Evolutionary conservation across 805 yeast species (phyloP), one percentile per base, ranked within the genome.

Genomic region (Wickerhamomyces kurtzmanii): DNA sequence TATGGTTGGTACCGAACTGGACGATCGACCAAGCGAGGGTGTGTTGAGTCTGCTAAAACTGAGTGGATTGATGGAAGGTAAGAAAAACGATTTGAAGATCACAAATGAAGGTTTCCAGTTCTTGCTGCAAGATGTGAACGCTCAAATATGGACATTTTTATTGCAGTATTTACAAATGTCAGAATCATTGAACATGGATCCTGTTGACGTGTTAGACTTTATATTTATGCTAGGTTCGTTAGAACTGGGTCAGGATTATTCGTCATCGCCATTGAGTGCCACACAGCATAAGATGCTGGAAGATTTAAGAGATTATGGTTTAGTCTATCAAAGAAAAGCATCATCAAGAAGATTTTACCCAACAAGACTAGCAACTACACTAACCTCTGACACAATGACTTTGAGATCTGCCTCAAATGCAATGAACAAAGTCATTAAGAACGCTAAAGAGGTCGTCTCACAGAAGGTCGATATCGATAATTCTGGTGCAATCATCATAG

Each of bases 81-180:
- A 40, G 12, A 42, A 49, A 1, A 47, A 55, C 29, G 43, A 60
- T 37, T 57, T 84, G 51, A 62, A 69, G 27, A 91, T 91, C 47
- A 89, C 98, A 2, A 82, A 85, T 40, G 71, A 75, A 23, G 98
- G 98, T 12, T 91, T 91, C 54, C 98, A 91, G 57, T 91, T 91
- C 45, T 56, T 91, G 35, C 59, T 91, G 24, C 98, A 89, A 53
- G 96, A 87, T 43, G 82, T 82, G 15, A 86, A 85, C 49, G 80
- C 94, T 0, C 98, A 91, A 53, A 78, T 91, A 12, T 91, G 98
- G 98, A 78, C 95, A 0, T 57, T 91, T 22, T 57, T 91, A 26
- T 57, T 91, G 22, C 96, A 91, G 49, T 91, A 91, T 49, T 58
- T 91, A 36, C 79, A 82, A 48, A 69, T 84, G 65, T 72, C 96